Evolutionary conservation across 768 basidiomycete species (phyloP).

Genomic region (Sporobolomyces phaffii): DNA sequence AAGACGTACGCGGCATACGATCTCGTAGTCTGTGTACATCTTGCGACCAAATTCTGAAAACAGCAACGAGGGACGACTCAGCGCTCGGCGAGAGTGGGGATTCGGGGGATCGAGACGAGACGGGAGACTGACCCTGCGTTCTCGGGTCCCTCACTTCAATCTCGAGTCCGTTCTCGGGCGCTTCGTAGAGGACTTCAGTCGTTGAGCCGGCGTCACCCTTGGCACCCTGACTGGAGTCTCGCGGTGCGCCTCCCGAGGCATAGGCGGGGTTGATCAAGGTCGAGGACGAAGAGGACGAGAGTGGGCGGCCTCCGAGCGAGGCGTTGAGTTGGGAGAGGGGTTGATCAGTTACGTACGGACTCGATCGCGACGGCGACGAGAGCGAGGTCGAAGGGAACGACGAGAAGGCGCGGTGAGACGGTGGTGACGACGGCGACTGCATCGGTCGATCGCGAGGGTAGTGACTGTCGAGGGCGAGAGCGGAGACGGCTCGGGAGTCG

Average conservation of each 20-base stretch:
- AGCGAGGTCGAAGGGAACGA: constrained; percentile 24
- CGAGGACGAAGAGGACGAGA: background rate
- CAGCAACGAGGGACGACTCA: background rate
- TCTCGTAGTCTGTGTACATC: constrained; percentile 99
- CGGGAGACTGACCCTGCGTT: constrained; percentile 68
- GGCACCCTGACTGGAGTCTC: too few species aligned
- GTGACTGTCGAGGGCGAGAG: too few species aligned
- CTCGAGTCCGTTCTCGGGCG: constrained; percentile 93
- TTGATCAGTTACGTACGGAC: constrained; percentile 37
- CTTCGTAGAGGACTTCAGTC: constrained; percentile 98
- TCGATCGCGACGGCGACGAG: background rate
- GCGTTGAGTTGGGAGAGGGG: constrained; percentile 12
- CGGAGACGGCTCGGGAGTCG: too few species aligned
- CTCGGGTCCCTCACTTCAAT: constrained; percentile 96
- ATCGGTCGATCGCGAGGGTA: background rate
- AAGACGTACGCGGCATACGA: constrained; percentile 78
- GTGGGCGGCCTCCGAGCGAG: constrained; percentile 8
- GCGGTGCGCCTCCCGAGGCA: too few species aligned
- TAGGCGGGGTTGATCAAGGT: background rate
- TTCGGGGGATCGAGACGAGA: background rate
- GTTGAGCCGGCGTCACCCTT: constrained; percentile 27
- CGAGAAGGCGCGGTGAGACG: constrained; percentile 25
- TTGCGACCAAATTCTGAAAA: constrained; percentile 90
- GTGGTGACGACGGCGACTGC: background rate
- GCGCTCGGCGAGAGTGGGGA: background rate